phyloP scores from a whole-genome alignment of 305 asterid genomes.

The Fraxinus ornus region DNA sequence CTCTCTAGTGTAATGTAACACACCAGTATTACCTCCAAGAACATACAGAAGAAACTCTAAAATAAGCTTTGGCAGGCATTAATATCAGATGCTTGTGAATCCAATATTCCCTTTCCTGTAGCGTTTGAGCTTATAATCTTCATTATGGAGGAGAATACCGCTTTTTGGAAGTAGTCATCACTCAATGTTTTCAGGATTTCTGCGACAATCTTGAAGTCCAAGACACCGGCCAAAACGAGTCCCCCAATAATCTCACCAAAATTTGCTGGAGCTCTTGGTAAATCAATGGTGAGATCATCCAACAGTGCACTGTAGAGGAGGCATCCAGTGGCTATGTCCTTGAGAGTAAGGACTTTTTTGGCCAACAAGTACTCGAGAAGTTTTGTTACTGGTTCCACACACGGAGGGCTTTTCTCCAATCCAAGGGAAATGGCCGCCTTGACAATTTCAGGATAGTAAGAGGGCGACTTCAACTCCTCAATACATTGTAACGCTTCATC shows the following conservation, averaged over 20 bases:
- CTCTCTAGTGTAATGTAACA: not conserved
- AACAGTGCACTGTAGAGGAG: not conserved
- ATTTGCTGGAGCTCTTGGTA: not conserved
- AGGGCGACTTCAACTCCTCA: not conserved
- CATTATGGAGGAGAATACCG: not conserved
- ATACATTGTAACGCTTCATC: not conserved
- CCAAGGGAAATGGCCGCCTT: not conserved
- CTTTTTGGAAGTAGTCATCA: not conserved
- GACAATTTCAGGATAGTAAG: not conserved
- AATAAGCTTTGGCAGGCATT: not conserved
- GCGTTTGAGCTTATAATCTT: not conserved
- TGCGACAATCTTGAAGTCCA: not conserved
- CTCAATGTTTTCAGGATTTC: not conserved
- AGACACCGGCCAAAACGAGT: not conserved
- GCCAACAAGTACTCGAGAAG: not conserved
- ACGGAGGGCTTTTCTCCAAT: not conserved
- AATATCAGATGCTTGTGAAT: not conserved
- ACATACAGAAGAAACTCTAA: not conserved
- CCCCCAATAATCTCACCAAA: not conserved
- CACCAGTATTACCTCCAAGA: not conserved
- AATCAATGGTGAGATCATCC: not conserved
- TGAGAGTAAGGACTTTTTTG: not conserved
- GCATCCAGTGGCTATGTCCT: not conserved
- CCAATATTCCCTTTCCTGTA: not conserved
- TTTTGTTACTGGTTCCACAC: not conserved